phyloP scores from a whole-genome alignment of 192 early-diverging fungal genomes.

The Diversispora epigaea region DNA sequence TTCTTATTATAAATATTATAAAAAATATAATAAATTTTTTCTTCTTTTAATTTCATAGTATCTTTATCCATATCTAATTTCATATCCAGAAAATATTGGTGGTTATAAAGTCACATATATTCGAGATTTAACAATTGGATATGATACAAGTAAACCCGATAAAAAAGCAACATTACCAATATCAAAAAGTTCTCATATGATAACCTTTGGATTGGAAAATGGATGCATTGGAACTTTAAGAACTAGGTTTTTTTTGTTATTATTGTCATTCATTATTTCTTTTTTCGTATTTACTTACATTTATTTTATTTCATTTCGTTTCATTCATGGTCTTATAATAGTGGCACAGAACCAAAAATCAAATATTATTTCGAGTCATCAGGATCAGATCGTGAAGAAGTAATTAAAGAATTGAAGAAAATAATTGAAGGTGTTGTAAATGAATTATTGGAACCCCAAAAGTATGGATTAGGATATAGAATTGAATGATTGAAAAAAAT shows the following conservation, averaged over 20 bases:
- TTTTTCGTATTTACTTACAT: no score
- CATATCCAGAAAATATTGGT: conserved; percentile 73
- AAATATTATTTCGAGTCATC: conserved; percentile 80
- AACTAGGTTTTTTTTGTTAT: conserved; percentile 41
- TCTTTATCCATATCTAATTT: conserved; percentile 48
- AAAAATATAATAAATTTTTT: background rate
- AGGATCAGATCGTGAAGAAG: conserved; percentile 48
- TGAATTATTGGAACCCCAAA: conserved; percentile 53
- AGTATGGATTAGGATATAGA: conserved; percentile 48
- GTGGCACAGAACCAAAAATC: conserved; percentile 91
- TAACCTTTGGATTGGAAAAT: conserved; percentile 80
- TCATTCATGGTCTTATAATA: conserved; percentile 28
- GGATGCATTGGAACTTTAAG: conserved; percentile 66
- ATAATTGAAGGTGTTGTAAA: conserved; percentile 54
- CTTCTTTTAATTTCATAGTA: conserved; percentile 22
- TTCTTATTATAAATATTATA: background rate
- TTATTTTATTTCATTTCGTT: no score
- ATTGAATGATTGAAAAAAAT: background rate
- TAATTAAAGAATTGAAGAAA: conserved; percentile 49
- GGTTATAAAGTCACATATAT: conserved; percentile 66
- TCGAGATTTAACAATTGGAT: conserved; percentile 87
- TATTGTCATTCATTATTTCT: no score
- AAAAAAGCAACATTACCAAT: conserved; percentile 69
- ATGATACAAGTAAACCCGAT: conserved; percentile 70
- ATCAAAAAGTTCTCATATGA: conserved; percentile 81